phyloP scores from a whole-genome alignment of 2,329 filamentous ascomycete genomes.

The Rachicladosporium sp. region DNA sequence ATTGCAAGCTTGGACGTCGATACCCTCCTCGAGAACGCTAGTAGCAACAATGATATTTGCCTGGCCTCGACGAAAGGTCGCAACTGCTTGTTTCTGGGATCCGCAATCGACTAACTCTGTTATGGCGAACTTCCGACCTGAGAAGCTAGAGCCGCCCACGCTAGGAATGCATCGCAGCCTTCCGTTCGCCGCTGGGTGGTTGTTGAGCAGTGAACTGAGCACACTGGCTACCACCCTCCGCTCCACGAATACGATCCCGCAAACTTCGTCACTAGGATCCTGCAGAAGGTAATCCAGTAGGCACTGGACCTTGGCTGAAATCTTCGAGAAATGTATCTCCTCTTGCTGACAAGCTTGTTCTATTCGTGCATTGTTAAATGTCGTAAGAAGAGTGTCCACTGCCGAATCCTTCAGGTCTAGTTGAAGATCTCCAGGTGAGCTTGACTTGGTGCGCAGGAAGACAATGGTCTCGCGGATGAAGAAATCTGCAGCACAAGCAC shows the following conservation, averaged over 20 bases:
- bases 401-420: constrained; percentile 8
- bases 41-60: constrained; percentile 42
- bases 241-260: constrained; percentile 32
- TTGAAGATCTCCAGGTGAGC: constrained; percentile 28
- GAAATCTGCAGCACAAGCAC: constrained; percentile 24
- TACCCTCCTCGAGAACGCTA: constrained; percentile 44
- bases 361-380: constrained; percentile 9
- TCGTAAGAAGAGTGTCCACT: constrained; percentile 10
- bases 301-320: constrained; percentile 18
- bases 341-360: neutral
- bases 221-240: constrained; percentile 29
- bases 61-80: constrained; percentile 36
- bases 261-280: constrained; percentile 17
- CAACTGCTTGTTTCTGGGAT: constrained; percentile 37
- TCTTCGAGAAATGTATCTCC: neutral
- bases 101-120: constrained; percentile 32
- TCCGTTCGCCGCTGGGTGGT: constrained; percentile 16
- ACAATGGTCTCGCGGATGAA: neutral
- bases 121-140: constrained; percentile 32
- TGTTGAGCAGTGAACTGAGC: constrained; percentile 14
- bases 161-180: constrained; percentile 33
- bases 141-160: constrained; percentile 34
- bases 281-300: constrained; percentile 19
- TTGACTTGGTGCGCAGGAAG: neutral
- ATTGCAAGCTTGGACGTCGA: constrained; percentile 47